Evolutionary conservation across 1,284 basidiomycete genomes (phyloP).

Genomic region (Filobasidium uniguttulatum): DNA sequence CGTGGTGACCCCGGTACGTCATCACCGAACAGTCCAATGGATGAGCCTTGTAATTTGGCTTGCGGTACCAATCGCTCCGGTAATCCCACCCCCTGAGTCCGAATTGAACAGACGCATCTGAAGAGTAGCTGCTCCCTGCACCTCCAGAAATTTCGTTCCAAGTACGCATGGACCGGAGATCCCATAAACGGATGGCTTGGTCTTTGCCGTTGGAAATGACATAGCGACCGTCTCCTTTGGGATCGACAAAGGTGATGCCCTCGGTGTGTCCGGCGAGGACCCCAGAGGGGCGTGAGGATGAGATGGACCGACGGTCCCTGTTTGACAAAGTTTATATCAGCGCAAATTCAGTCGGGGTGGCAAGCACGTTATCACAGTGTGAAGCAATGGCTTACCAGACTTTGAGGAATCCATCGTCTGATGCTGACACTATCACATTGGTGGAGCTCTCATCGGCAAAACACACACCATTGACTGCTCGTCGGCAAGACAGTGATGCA

Average conservation of each 20-base stretch:
- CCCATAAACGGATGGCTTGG: constrained; percentile 83
- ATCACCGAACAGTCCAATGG: constrained; percentile 88
- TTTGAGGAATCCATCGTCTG: constrained; percentile 87
- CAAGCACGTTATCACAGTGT: too few species aligned
- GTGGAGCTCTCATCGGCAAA: constrained; percentile 86
- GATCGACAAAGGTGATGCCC: constrained; percentile 76
- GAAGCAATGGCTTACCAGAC: constrained; percentile 72
- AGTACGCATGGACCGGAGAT: constrained; percentile 79
- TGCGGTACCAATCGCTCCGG: constrained; percentile 43
- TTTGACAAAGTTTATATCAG: neutral
- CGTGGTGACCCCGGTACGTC: constrained; percentile 84
- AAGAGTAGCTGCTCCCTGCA: too few species aligned
- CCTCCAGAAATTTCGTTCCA: constrained; percentile 54
- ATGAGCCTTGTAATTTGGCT: constrained; percentile 48
- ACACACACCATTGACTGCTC: constrained; percentile 74
- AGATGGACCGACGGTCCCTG: constrained; percentile 82
- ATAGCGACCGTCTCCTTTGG: constrained; percentile 83
- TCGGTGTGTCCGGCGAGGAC: constrained; percentile 90
- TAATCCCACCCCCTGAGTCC: constrained; percentile 58
- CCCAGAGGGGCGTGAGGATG: constrained; percentile 70
- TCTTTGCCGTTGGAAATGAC: constrained; percentile 97
- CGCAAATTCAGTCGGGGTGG: neutral
- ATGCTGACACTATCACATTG: constrained; percentile 84
- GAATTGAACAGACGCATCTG: constrained; percentile 41
- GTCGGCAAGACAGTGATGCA: neutral